These are phyloP conservation scores for Artemisia argyi DNA, from an alignment of 129 eudicot species.

Conservation along the genomic window DNA sequence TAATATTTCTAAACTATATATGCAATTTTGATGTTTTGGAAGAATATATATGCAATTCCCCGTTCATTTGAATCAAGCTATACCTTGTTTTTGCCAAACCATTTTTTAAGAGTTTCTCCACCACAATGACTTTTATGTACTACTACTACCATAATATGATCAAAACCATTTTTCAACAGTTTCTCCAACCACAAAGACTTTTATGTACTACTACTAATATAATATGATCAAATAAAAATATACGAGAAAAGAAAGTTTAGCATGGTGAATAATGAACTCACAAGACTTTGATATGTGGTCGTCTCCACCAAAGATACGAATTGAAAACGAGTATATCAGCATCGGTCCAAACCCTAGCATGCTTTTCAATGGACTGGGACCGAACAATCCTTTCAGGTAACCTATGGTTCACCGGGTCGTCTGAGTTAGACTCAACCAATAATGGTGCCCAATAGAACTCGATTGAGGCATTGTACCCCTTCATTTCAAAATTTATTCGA, in stretches of 20 bases:
- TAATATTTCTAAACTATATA: too few species aligned
- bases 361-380: conserved; percentile 61
- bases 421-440: conserved; percentile 72
- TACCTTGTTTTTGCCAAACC: too few species aligned
- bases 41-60: too few species aligned
- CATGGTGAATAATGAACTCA: conserved; percentile 34
- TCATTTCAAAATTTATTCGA: conserved; percentile 17
- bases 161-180: too few species aligned
- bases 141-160: too few species aligned
- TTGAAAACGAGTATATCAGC: conserved; percentile 63
- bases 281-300: conserved; percentile 60
- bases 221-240: too few species aligned
- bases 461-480: conserved; percentile 67
- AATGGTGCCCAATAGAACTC: conserved; percentile 82
- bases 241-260: too few species aligned
- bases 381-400: conserved; percentile 62
- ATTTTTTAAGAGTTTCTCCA: too few species aligned
- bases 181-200: conserved; percentile 6
- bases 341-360: conserved; percentile 63
- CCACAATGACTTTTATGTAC: too few species aligned
- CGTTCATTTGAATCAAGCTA: too few species aligned
- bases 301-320: conserved; percentile 73
- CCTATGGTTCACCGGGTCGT: conserved; percentile 58
- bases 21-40: too few species aligned
- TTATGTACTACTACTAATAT: neutral